Base-by-base conservation (phyloP, 371 early-diverging fungal species). In the Mucor mucedo region DNA sequence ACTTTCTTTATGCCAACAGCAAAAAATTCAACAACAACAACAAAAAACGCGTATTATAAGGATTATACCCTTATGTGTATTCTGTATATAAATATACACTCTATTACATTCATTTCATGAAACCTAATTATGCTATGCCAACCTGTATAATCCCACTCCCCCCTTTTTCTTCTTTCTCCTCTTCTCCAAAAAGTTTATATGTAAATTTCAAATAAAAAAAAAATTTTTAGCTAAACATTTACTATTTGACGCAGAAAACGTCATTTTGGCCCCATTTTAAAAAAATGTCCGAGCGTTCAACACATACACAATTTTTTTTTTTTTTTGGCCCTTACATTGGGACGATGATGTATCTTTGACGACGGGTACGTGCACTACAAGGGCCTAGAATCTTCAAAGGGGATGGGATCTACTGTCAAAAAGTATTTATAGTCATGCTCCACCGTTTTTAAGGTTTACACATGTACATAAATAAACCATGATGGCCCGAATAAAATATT, bases 21-120 rank as follows among this genome's bases (percentile, higher is more conserved):
- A 61, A 44, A n/a, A n/a, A 32, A 61, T 28, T n/a, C 32, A 14
- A 33, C n/a, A 8, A n/a, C 38, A 11, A 48, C 28, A 30, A n/a
- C 13, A 3, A 21, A 5, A 5, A 47, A 30, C 50, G 47, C 47
- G 47, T 47, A 47, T 47, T 21, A 47, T 47, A 21, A 21, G 47
- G 47, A 47, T 47, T 47, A 47, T 47, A 47, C 47, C 47, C n/a
- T 21, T 47, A 47, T 47, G 47, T 47, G 21, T n/a, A 47, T 21
- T 21, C 21, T 50, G 41, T 59, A 50, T 50, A 50, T 59, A 40
- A 11, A 28, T 41, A 42, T 41, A 55, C 32, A 41, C 16, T 40
- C 21, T 33, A 27, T 35, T 44, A 41, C 62, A 29, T 60, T 52
- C 50, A 35, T 52, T 38, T 52, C 42, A 40, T 60, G 38, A 14